Evolutionary conservation across 1,284 basidiomycete species (phyloP).

Genomic region (Cutaneotrichosporon sp.): DNA sequence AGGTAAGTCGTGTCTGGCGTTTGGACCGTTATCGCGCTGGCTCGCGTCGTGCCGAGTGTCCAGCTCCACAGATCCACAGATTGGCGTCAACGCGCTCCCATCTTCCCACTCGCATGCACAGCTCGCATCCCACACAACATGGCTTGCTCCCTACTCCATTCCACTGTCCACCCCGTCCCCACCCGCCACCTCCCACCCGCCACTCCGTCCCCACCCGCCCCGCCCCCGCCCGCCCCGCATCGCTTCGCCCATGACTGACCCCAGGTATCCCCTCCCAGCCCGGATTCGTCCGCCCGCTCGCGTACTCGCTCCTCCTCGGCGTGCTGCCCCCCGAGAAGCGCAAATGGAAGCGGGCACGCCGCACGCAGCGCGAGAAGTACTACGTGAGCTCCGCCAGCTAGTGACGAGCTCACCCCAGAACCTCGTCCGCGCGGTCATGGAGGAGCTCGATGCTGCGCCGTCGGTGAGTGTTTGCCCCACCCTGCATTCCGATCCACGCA

Average conservation of each 20-base stretch:
- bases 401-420: conserved; percentile 24
- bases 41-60: too few species aligned
- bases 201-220: neutral
- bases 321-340: conserved; percentile 39
- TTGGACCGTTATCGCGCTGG: too few species aligned
- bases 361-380: conserved; percentile 35
- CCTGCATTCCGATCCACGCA: neutral
- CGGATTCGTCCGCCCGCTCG: conserved; percentile 46
- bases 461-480: conserved; percentile 20
- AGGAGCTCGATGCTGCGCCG: conserved; percentile 30
- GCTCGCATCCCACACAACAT: too few species aligned
- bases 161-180: too few species aligned
- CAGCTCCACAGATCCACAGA: too few species aligned
- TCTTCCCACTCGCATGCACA: too few species aligned
- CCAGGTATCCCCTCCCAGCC: conserved; percentile 50
- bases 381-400: too few species aligned
- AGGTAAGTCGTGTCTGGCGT: too few species aligned
- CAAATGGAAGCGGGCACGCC: conserved; percentile 36
- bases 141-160: too few species aligned
- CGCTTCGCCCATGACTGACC: neutral
- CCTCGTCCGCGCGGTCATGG: conserved; percentile 35
- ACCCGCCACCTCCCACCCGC: neutral
- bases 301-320: conserved; percentile 48
- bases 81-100: too few species aligned
- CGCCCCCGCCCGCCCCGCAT: too few species aligned